Evolutionary conservation across 2,329 filamentous ascomycete species (phyloP).

Genomic region (Hypoxylon sp.): DNA sequence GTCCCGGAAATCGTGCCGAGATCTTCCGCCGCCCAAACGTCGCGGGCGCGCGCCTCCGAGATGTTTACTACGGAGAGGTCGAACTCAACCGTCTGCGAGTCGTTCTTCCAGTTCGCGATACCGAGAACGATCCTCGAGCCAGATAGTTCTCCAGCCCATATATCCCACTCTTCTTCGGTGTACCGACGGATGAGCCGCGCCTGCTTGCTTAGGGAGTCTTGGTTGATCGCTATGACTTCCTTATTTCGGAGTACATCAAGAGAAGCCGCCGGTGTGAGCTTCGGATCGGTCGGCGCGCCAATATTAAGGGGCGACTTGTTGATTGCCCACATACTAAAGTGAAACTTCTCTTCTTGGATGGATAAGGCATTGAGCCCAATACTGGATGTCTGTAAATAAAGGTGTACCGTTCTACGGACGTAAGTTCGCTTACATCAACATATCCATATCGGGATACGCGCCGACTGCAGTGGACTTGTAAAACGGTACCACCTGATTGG

Average conservation of each 20-base stretch:
- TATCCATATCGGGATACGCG: constrained; percentile 67
- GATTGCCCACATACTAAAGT: constrained; percentile 68
- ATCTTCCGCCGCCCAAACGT: constrained; percentile 60
- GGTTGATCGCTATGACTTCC: constrained; percentile 71
- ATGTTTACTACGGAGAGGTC: constrained; percentile 60
- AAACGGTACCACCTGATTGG: constrained; percentile 67
- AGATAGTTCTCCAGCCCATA: constrained; percentile 66
- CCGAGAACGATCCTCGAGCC: constrained; percentile 61
- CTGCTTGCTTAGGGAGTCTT: constrained; percentile 67
- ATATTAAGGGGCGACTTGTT: constrained; percentile 67
- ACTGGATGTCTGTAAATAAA: constrained; percentile 47
- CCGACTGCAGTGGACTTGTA: constrained; percentile 61
- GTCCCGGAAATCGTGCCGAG: constrained; percentile 54
- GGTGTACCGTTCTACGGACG: background rate
- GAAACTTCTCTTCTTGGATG: constrained; percentile 64
- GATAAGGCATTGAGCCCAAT: constrained; percentile 64
- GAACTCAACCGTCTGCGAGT: constrained; percentile 60
- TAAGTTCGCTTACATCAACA: constrained; percentile 61
- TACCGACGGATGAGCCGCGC: constrained; percentile 65
- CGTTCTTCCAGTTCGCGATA: constrained; percentile 66
- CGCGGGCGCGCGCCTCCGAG: constrained; percentile 56
- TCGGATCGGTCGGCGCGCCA: constrained; percentile 60
- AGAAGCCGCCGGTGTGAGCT: constrained; percentile 58
- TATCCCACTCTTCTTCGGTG: constrained; percentile 65
- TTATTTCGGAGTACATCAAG: constrained; percentile 64